Conservation (phyloP, 352 stramenopile genomes). For the Globisporangium spinosum region DNA sequence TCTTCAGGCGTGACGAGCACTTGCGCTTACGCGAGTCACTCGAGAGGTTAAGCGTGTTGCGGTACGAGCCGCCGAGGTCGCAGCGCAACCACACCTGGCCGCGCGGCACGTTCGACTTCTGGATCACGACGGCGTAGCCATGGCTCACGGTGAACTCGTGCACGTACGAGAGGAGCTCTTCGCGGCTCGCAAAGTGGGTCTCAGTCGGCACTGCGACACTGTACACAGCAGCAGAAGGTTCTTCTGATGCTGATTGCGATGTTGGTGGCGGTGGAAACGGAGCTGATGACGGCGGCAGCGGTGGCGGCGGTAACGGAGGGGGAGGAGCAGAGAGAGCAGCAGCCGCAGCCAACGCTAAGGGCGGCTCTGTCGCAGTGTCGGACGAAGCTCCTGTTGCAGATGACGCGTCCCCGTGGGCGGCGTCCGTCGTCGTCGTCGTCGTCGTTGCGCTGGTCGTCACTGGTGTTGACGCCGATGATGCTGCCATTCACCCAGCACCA, state of each 20-base stretch:
- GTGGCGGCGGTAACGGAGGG: not conserved
- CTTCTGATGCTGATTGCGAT: not conserved
- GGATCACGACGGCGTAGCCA: constrained; percentile 43
- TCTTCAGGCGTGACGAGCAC: constrained; percentile 26
- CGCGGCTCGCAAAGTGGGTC: constrained; percentile 31
- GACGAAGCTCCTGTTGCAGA: not conserved
- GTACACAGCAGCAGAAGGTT: not conserved
- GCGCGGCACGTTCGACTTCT: constrained; percentile 44
- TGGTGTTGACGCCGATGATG: constrained; percentile 7
- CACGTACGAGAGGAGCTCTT: constrained; percentile 37
- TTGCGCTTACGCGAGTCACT: constrained; percentile 29
- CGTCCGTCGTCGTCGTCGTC: constrained; percentile 6
- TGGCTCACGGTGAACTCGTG: constrained; percentile 32
- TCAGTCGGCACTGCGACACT: constrained; percentile 9
- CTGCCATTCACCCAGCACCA: constrained; percentile 9
- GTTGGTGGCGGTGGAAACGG: not conserved
- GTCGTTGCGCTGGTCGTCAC: constrained; percentile 13
- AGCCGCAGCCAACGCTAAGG: not conserved
- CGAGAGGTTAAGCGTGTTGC: constrained; percentile 4
- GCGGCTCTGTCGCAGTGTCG: constrained; percentile 2
- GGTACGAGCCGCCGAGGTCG: constrained; percentile 32
- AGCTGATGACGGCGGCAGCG: not conserved
- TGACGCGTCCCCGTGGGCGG: constrained; percentile 2
- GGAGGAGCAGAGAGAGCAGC: not conserved
- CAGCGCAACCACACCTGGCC: constrained; percentile 48